Evolutionary conservation across 352 stramenopile species (phyloP).

Genomic region (Thraustotheca clavata): DNA sequence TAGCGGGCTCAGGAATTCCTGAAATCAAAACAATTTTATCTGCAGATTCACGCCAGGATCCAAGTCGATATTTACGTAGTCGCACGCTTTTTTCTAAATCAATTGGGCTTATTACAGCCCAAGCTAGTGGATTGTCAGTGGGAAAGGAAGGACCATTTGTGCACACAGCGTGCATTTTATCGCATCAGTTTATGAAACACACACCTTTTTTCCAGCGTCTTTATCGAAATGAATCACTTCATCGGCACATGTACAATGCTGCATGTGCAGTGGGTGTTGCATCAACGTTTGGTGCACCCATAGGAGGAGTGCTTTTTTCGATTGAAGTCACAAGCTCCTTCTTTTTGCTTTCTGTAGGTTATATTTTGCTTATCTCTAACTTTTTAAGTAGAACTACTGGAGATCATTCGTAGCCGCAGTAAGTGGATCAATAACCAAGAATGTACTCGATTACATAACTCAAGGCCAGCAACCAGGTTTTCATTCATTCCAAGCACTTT

Average conservation of each 20-base stretch:
- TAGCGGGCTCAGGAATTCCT: conserved; percentile 63
- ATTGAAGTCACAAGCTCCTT: conserved; percentile 90
- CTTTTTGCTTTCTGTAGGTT: conserved; percentile 58
- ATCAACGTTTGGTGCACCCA: conserved; percentile 89
- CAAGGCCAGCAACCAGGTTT: background rate
- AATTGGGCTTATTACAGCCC: conserved; percentile 89
- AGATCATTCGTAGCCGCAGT: conserved; percentile 83
- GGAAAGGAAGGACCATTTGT: conserved; percentile 98
- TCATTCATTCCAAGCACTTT: conserved; percentile 21
- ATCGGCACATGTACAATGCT: conserved; percentile 81
- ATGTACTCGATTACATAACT: conserved; percentile 29
- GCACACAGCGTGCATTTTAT: conserved; percentile 92
- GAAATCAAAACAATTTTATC: conserved; percentile 87
- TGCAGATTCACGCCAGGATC: conserved; percentile 70
- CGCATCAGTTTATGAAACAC: conserved; percentile 80
- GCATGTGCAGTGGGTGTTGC: conserved; percentile 90
- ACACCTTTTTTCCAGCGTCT: conserved; percentile 62
- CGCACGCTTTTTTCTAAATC: conserved; percentile 82
- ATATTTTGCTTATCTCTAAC: background rate
- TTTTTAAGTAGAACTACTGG: conserved; percentile 60
- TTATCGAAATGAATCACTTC: conserved; percentile 43
- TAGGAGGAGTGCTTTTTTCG: conserved; percentile 91
- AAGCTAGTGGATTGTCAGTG: conserved; percentile 91
- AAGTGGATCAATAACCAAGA: conserved; percentile 61
- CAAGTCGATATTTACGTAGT: conserved; percentile 76